Percentiles rank a stretch among this genome's conserved stretches.
These are phyloP conservation scores for Botrytis paeoniae DNA, from an alignment of 2,329 filamentous ascomycete species.

Conservation along the genomic window DNA sequence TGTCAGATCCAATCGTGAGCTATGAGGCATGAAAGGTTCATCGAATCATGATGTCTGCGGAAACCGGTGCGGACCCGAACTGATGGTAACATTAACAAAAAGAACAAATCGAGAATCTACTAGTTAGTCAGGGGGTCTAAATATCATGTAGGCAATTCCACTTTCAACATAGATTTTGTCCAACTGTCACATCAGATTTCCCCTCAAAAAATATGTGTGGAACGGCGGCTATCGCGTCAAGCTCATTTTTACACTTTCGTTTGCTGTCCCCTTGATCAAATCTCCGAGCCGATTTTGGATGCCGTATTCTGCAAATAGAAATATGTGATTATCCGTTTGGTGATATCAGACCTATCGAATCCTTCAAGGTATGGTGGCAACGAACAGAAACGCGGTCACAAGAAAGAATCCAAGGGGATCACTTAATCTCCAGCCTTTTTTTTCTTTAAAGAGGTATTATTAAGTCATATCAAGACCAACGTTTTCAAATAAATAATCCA, in stretches of 20 bases:
- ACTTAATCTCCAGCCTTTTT: neutral
- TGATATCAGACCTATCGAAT: constrained; percentile 7
- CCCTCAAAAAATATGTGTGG: neutral
- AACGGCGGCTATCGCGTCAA: constrained; percentile 18
- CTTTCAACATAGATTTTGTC: constrained; percentile 4
- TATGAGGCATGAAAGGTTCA: neutral
- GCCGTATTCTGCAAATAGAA: constrained; percentile 8
- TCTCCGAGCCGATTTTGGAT: constrained; percentile 3
- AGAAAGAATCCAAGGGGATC: neutral
- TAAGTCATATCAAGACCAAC: neutral
- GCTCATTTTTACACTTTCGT: neutral
- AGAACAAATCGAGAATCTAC: neutral
- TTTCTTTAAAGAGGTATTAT: neutral
- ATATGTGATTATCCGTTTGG: constrained; percentile 6
- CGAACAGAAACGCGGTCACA: neutral
- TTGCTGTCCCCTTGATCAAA: neutral
- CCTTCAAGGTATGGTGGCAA: neutral
- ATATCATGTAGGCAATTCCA: constrained; percentile 9
- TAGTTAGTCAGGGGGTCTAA: constrained; percentile 3
- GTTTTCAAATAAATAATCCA: neutral
- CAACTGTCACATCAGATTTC: constrained; percentile 7
- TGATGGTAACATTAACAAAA: constrained; percentile 6
- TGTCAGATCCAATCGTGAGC: neutral
- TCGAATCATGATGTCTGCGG: neutral
- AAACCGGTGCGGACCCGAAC: constrained; percentile 7